Evolutionary conservation across 176 grass and related monocot species (phyloP).

Genomic region (Carex cristatella): DNA sequence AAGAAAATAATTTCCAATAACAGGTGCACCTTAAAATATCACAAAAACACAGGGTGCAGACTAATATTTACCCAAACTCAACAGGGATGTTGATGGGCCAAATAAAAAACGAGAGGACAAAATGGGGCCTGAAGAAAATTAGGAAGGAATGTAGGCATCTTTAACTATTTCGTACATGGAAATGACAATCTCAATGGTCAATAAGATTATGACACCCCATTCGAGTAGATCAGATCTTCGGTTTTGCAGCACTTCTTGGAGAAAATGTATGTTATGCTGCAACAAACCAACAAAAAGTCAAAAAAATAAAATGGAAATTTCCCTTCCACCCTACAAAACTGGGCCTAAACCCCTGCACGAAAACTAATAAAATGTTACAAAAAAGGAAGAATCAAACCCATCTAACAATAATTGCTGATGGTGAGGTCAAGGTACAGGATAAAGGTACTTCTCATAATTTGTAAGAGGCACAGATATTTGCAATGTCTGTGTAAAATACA

Average conservation of each 20-base stretch:
- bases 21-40: neutral
- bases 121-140: neutral
- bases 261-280: constrained; percentile 95
- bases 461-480: neutral
- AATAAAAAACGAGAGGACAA: neutral
- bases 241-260: constrained; percentile 95
- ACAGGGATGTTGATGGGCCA: neutral
- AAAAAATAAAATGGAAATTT: constrained; percentile 10
- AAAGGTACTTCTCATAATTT: neutral
- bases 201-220: constrained; percentile 72
- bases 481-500: neutral
- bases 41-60: neutral
- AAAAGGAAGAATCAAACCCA: neutral
- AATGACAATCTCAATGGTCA: constrained; percentile 70
- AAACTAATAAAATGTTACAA: neutral
- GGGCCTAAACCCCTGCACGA: neutral
- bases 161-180: constrained; percentile 73
- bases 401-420: neutral
- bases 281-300: constrained; percentile 29
- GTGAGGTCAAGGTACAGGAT: neutral
- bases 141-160: constrained; percentile 61
- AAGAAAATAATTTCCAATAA: neutral
- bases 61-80: neutral
- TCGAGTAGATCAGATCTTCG: constrained; percentile 75
- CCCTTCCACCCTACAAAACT: neutral